These are phyloP conservation scores for Ascoidea tarda DNA, from an alignment of 805 yeast species.

Conservation along the genomic window DNA sequence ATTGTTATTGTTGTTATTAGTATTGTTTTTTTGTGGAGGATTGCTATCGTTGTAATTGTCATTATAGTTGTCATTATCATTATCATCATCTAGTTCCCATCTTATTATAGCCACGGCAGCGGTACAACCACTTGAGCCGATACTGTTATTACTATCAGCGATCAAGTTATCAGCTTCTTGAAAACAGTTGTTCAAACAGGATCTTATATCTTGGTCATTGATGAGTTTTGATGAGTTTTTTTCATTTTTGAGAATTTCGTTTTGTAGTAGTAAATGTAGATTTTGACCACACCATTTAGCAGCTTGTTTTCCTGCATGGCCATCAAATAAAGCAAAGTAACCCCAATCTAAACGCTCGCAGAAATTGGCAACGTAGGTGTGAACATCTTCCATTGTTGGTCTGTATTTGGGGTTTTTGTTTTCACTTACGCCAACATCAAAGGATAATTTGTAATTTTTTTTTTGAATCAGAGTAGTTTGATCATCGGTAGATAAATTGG, in stretches of 20 bases:
- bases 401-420: constrained; percentile 72
- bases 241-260: constrained; percentile 29
- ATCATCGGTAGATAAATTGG: no score
- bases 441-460: constrained; percentile 29
- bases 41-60: neutral
- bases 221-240: constrained; percentile 1
- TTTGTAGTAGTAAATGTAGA: constrained; percentile 56
- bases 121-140: constrained; percentile 81
- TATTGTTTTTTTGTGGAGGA: neutral
- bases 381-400: constrained; percentile 92
- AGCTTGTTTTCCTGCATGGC: constrained; percentile 90
- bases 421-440: constrained; percentile 84
- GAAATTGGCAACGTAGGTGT: constrained; percentile 82
- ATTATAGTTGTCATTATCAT: neutral
- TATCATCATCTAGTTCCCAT: constrained; percentile 47
- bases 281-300: constrained; percentile 93
- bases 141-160: constrained; percentile 29
- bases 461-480: no score
- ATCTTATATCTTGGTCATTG: constrained; percentile 40
- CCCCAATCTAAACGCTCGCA: constrained; percentile 91
- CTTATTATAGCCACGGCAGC: constrained; percentile 87
- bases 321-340: constrained; percentile 90
- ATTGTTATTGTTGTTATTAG: neutral
- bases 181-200: constrained; percentile 55
- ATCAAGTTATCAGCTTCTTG: constrained; percentile 62